Evolutionary conservation across 352 stramenopile species (phyloP), one percentile per base, ranked within the genome.

Genomic region (Phytophthora hibernalis): DNA sequence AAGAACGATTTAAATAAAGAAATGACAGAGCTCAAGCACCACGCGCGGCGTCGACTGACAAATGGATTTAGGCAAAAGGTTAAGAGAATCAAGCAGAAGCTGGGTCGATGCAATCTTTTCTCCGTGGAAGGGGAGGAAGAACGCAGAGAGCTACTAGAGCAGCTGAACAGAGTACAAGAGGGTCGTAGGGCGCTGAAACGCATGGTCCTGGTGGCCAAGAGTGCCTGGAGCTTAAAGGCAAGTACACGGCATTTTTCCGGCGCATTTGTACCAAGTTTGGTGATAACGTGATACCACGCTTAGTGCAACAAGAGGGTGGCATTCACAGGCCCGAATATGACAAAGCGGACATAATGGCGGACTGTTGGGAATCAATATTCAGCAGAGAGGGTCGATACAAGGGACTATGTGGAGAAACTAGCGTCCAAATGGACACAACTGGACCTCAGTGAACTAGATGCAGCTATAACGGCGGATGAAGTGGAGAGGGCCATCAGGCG

Each of bases 311-410:
- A n/a, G n/a, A n/a, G n/a, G n/a, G n/a, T n/a, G n/a, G n/a, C n/a
- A n/a, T n/a, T n/a, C n/a, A n/a, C n/a, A n/a, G n/a, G n/a, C n/a
- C n/a, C n/a, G n/a, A n/a, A n/a, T n/a, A n/a, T n/a, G n/a, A n/a
- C n/a, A 57, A 65, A 16, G 26, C 45, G 3, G 21, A 65, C 5
- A 65, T 56, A 3, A n/a, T 65, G 2, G 56, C 47, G 10, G 47
- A 57, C 18, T 18, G 1, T 5, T 57, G 56, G 47, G 26, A 24
- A 9, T 7, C 12, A 35, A 57, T 43, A 9, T 24, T 65, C 1
- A 57, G 50, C 9, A 0, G n/a, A 51, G 22, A n/a, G 6, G 1
- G 42, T 52, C 1, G n/a, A 31, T 13, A 7, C n/a, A 1, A n/a
- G n/a, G 50, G 44, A 20, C 4, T 61, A 21, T 16, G 16, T 7